Evolutionary conservation across 352 stramenopile species (phyloP), one percentile per base, ranked within the genome.

Genomic region (Blastocystis hominis): DNA sequence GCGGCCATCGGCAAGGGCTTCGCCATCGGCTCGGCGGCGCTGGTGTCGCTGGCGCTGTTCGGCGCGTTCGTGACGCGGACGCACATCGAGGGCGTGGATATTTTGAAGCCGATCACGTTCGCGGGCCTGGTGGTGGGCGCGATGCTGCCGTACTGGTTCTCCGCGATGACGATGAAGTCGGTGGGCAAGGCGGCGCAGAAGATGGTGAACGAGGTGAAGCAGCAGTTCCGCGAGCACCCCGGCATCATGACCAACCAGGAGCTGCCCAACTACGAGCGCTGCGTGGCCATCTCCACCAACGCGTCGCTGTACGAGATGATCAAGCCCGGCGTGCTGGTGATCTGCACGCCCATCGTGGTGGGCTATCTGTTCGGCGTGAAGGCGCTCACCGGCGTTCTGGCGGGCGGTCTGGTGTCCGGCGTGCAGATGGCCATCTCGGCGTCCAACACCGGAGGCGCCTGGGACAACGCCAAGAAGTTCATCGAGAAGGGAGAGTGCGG

Each of bases 391-490:
- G 96, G 97, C 90, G 91, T 99, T 84, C 93, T 99, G 70, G 96
- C 98, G 30, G 96, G 96, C 88, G 91, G 94, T 42, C 91, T 98
- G 81, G 94, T 97, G 66, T 97, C 95, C 54, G 93, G 95, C 91
- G 95, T 98, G 47, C 96, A 98, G 92, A 92, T 99, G 75, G 97
- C 96, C 66, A 97, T 99, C 89, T 98, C 95, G 68, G 97, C 98
- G 92, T 98, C 95, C 88, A 99, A 99, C 94, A 98, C 96, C 86
- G 97, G 97, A 89, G 97, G 97, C 90, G 97, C 97, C 75, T 99
- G 97, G 96, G 96, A 99, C 90, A 99, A 99, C 90, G 96, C 96
- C 72, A 99, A 99, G 93, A 99, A 99, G 92, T 98, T 97, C 90
- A 97, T 98, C 72, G 96, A 99, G 92, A 97, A 97, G 92, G 94